Conservation (phyloP, 1,284 basidiomycete genomes). For the Omphalotus olearius region DNA sequence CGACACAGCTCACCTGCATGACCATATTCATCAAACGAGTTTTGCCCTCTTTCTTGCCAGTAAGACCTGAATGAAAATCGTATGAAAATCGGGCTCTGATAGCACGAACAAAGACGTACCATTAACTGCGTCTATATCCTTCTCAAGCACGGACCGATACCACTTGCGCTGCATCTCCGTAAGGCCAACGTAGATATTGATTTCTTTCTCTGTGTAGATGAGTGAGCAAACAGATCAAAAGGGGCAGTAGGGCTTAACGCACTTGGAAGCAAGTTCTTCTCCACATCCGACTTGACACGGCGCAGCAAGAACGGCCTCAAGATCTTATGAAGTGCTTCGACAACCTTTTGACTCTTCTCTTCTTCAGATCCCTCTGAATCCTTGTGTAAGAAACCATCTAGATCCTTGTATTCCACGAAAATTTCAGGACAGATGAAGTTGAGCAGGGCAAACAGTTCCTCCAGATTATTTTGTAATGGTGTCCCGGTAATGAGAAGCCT, state of each 20-base stretch:
- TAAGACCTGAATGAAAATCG: constrained; percentile 48
- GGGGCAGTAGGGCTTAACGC: constrained; percentile 24
- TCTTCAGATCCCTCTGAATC: constrained; percentile 59
- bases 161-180: constrained; percentile 99
- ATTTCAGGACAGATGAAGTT: constrained; percentile 93
- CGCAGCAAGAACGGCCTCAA: constrained; percentile 92
- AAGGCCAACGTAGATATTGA: constrained; percentile 97
- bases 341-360: constrained; percentile 86
- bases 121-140: constrained; percentile 99
- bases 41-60: constrained; percentile 98
- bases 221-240: constrained; percentile 12
- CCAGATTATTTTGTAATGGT: constrained; percentile 95
- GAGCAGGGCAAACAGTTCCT: constrained; percentile 93
- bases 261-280: constrained; percentile 94
- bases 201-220: constrained; percentile 80
- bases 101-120: constrained; percentile 37
- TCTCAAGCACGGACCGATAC: constrained; percentile 95
- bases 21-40: constrained; percentile 98
- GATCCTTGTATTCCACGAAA: constrained; percentile 71
- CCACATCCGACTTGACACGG: constrained; percentile 96
- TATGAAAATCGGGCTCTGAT: too few species aligned
- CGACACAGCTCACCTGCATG: constrained; percentile 74
- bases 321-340: constrained; percentile 97
- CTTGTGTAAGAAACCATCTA: constrained; percentile 77
- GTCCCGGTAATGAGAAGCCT: constrained; percentile 93